These are phyloP conservation scores for Elaeis oleifera DNA, from an alignment of 202 grass and related monocot genomes.

Conservation along the genomic window DNA sequence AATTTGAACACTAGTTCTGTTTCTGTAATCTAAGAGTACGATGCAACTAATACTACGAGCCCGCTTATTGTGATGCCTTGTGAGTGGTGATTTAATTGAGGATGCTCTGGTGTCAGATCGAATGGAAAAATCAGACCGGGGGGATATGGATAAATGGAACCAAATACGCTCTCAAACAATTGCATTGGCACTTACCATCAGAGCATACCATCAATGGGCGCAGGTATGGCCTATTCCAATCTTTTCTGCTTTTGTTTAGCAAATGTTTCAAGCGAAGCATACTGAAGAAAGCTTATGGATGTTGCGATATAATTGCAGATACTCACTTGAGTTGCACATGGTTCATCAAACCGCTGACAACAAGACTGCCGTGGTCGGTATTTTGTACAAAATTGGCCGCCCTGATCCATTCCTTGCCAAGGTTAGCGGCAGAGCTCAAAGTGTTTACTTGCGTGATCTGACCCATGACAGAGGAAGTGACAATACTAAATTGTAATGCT, in stretches of 20 bases:
- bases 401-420: not conserved
- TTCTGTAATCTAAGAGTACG: too few relatives aligned
- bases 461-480: too few relatives aligned
- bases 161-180: not conserved
- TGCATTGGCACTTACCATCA: not conserved
- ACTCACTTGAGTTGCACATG: not conserved
- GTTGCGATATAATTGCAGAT: not conserved
- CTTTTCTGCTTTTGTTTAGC: too few relatives aligned
- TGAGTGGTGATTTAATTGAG: too few relatives aligned
- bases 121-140: not conserved
- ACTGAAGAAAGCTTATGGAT: too few relatives aligned
- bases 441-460: too few relatives aligned
- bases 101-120: not conserved
- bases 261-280: too few relatives aligned
- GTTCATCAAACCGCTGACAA: not conserved
- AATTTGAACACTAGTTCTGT: too few relatives aligned
- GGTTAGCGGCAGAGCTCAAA: not conserved
- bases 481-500: too few relatives aligned
- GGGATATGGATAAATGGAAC: not conserved
- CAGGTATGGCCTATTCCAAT: not conserved
- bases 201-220: not conserved
- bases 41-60: too few relatives aligned
- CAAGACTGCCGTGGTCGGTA: not conserved
- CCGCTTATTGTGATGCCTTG: too few relatives aligned
- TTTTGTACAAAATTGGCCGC: not conserved